Evolutionary conservation across 2,329 filamentous ascomycete genomes (phyloP).

Genomic region (Plectosphaerella plurivora): DNA sequence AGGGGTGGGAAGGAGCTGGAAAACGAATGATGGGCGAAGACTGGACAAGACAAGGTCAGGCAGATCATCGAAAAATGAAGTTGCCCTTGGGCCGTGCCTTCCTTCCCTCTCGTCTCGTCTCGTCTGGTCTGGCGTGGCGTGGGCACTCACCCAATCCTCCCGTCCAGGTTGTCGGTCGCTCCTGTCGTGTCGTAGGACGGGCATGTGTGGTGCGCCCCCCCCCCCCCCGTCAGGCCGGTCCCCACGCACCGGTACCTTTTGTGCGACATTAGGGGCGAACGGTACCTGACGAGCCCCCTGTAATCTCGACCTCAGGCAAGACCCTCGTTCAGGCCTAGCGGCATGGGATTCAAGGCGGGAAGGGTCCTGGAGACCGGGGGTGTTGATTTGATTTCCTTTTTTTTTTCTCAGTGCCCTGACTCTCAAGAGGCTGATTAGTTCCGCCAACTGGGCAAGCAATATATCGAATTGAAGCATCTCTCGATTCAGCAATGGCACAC

Average conservation of each 20-base stretch:
- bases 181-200: not conserved
- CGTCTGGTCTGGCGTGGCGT: too few relatives aligned
- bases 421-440: too few relatives aligned
- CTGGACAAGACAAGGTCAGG: constrained; percentile 8
- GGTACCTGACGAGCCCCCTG: constrained; percentile 7
- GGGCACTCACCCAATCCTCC: too few relatives aligned
- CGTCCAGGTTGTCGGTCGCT: constrained; percentile 3
- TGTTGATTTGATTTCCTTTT: too few relatives aligned
- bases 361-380: not conserved
- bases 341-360: not conserved
- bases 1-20: constrained; percentile 3
- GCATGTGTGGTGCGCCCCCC: too few relatives aligned
- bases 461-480: too few relatives aligned
- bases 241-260: constrained; percentile 7
- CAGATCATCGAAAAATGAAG: constrained; percentile 11
- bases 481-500: too few relatives aligned
- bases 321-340: constrained; percentile 1
- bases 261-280: constrained; percentile 8
- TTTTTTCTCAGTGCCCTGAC: too few relatives aligned
- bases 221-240: not conserved
- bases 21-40: constrained; percentile 5
- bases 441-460: too few relatives aligned
- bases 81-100: constrained; percentile 2
- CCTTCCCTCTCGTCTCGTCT: not conserved
- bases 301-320: not conserved